Conservation (phyloP, 331 rosid genomes). For the Ulmus americana region DNA sequence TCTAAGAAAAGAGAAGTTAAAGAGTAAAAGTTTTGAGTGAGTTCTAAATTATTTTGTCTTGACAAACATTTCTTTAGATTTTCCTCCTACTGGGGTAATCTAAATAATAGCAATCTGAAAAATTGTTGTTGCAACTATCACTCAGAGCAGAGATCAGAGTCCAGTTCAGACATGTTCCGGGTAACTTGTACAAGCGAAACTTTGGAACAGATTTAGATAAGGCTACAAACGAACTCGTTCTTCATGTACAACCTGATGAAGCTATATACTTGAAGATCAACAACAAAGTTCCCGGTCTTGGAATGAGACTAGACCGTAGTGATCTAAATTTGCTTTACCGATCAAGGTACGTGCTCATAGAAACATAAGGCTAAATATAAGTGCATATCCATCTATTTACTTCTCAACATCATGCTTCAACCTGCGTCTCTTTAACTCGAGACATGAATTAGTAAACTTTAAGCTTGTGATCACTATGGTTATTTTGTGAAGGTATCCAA, state of each 20-base stretch:
- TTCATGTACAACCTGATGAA: conserved; percentile 91
- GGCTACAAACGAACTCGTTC: conserved; percentile 93
- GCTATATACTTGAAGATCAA: conserved; percentile 93
- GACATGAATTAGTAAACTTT: background rate
- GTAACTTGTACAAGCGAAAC: conserved; percentile 81
- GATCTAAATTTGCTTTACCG: conserved; percentile 81
- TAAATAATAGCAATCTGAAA: conserved; percentile 13
- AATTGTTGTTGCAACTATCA: conserved; percentile 10
- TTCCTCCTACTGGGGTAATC: conserved; percentile 10
- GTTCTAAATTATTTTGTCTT: conserved; percentile 5
- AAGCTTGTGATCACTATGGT: background rate
- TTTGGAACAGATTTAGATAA: conserved; percentile 89
- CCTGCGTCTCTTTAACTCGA: background rate
- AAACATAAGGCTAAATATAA: too few relatives aligned
- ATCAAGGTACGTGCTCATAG: conserved; percentile 47
- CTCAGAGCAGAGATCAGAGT: conserved; percentile 97
- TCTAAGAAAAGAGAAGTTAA: too few relatives aligned
- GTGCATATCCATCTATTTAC: too few relatives aligned
- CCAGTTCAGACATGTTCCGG: conserved; percentile 93
- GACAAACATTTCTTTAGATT: conserved; percentile 5
- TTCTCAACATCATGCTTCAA: background rate
- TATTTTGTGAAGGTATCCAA: conserved; percentile 57
- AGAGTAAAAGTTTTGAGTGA: too few relatives aligned
- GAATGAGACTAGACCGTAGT: conserved; percentile 92
- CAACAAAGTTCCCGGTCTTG: conserved; percentile 94